Conservation (phyloP, 2,329 filamentous ascomycete genomes). For the Venturia aucupariae region DNA sequence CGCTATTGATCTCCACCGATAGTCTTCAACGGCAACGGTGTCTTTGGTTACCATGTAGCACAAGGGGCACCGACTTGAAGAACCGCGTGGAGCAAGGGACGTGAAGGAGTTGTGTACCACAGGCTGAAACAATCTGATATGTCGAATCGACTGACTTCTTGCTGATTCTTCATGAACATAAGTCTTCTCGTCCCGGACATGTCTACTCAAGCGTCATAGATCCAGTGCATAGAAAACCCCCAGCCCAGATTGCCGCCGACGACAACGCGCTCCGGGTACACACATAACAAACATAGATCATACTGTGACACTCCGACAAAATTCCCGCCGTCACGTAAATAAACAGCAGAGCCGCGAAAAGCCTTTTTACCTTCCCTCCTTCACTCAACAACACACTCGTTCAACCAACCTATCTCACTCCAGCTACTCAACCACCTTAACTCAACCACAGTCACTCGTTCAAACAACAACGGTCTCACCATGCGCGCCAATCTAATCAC, state of each 20-base stretch:
- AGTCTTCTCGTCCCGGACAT: neutral
- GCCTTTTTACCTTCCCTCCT: neutral
- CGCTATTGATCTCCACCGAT: too few species aligned
- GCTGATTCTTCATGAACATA: neutral
- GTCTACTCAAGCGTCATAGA: neutral
- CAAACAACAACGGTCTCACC: neutral
- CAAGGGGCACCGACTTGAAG: too few species aligned
- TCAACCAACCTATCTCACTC: neutral
- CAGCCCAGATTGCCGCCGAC: neutral
- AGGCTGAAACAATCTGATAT: neutral
- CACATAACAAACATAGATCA: neutral
- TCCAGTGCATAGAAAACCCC: neutral
- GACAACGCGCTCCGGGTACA: neutral
- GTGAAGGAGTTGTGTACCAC: neutral
- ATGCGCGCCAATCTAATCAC: neutral
- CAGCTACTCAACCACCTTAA: neutral
- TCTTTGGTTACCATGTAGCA: too few species aligned
- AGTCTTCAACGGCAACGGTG: too few species aligned
- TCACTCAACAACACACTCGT: neutral
- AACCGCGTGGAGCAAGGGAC: neutral
- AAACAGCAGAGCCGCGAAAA: neutral
- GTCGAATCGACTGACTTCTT: neutral
- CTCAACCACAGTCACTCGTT: constrained; percentile 6
- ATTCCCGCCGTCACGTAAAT: neutral
- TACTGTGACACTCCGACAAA: neutral